phyloP scores from a whole-genome alignment of 176 grass and related monocot genomes.

The sorghum (Sorghum bicolor) region Sorghum_bicolor_NCBIv3 NC_012870.2:64265001-64265500 shows the following conservation, averaged over 20 bases:
- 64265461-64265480: constrained; percentile 50
- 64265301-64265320: constrained; percentile 49
- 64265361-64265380: constrained; percentile 60
- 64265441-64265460: constrained; percentile 58
- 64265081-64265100: constrained; percentile 47
- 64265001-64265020: constrained; percentile 41
- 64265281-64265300: constrained; percentile 32
- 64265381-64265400: constrained; percentile 61
- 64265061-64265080: constrained; percentile 26
- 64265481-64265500: constrained; percentile 41
- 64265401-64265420: constrained; percentile 47
- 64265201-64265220: constrained; percentile 5
- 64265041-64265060: constrained; percentile 12
- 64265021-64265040: constrained; percentile 18
- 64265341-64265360: constrained; percentile 41
- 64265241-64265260: background rate
- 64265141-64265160: constrained; percentile 47
- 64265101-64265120: constrained; percentile 31
- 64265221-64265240: constrained; percentile 9
- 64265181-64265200: constrained; percentile 53
- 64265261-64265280: background rate
- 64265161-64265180: constrained; percentile 37
- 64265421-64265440: constrained; percentile 51
- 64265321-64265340: constrained; percentile 9
- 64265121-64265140: constrained; percentile 60